Evolutionary conservation across 2,329 filamentous ascomycete species (phyloP), one percentile per base, ranked within the genome.

Genomic region (Fusarium sp.): DNA sequence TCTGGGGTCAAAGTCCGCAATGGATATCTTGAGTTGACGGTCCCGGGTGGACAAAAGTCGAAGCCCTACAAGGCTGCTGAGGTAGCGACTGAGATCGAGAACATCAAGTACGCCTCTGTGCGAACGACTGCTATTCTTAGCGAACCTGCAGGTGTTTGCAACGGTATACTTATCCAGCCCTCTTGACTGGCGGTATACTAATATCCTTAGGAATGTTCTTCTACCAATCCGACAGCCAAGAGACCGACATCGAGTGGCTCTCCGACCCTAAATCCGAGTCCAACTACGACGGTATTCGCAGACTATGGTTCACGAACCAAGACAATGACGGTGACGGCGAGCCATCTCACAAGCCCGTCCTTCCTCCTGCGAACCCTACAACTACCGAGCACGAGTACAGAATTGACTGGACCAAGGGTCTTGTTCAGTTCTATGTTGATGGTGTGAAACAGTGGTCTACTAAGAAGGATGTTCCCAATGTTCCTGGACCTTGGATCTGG

Each of bases 181-280:
- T 8, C 1, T 11, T 1, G 8, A 48, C 15, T 21, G 3, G 11
- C 4, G 2, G 9, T 4, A 18, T n/a, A 12, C 37, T 64, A 3
- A 70, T 19, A 0, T 4, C 4, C 1, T 2, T 7, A 80, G 79
- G 79, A 37, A 79, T 79, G 58, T 80, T 80, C 69, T 77, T 79
- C 35, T 80, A 79, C 59, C 23, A 73, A 11, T 70, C 63, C 1
- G 72, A 78, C 19, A 76, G 57, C 9, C 79, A 80, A 29, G 79
- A 80, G 52, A 76, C 73, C 3, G 79, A 80, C 5, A 80, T 80
- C 11, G 79, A 80, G 56, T 80, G 79, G 79, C 77, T 80, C 19
- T 80, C 79, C 1, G 78, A 80, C 18, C 38, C 73, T 16, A 66
- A 66, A 3, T 79, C 77, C 3, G 31, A 69, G 11, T 79, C 78